Evolutionary conservation across 2,329 filamentous ascomycete species (phyloP).

Genomic region (Neurospora sp.): DNA sequence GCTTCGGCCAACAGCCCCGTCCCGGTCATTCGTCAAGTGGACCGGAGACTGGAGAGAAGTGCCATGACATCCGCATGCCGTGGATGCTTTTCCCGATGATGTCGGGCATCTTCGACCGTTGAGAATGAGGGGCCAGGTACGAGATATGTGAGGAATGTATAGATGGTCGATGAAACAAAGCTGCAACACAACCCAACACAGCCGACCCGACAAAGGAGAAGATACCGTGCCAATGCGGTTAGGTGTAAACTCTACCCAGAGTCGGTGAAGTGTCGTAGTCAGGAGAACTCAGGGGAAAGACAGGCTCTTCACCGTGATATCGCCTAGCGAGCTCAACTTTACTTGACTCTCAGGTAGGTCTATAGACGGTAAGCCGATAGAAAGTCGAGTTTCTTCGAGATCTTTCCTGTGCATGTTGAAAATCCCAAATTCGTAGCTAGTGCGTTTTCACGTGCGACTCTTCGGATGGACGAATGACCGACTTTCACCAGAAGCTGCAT

Average conservation of each 20-base stretch:
- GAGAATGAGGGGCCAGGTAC: background rate
- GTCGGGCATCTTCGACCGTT: background rate
- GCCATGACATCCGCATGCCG: background rate
- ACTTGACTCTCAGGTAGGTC: background rate
- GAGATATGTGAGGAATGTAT: background rate
- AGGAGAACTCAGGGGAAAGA: background rate
- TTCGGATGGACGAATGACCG: background rate
- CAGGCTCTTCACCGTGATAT: background rate
- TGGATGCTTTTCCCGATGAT: background rate
- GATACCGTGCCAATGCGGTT: background rate
- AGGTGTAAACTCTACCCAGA: background rate
- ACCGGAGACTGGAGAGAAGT: background rate
- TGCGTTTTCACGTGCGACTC: background rate
- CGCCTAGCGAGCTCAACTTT: background rate
- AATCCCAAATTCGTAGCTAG: background rate
- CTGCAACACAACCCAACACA: slow-evolving; percentile 15
- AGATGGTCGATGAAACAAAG: slow-evolving; percentile 18
- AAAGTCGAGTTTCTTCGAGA: background rate
- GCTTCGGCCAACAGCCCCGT: background rate
- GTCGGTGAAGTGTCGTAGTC: background rate
- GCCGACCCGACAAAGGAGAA: background rate
- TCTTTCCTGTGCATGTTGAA: background rate
- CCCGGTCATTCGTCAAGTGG: background rate
- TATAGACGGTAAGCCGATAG: background rate
- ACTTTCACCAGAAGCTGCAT: background rate